Conservation (phyloP, 768 basidiomycete genomes). For the Phanerochaete carnosa region DNA sequence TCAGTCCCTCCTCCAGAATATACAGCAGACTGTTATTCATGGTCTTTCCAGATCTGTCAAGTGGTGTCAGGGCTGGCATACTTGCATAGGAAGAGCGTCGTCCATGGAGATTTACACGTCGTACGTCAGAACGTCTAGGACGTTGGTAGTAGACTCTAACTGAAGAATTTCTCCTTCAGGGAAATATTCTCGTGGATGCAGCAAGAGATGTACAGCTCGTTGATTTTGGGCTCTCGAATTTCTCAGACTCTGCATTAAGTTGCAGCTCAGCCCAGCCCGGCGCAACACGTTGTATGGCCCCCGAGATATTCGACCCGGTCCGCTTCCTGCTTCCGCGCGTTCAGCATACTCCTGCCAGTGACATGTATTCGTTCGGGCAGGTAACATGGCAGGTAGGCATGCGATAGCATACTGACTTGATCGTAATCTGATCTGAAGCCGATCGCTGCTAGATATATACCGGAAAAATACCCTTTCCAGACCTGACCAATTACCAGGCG, state of each 20-base stretch:
- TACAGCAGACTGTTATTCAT: too few relatives aligned
- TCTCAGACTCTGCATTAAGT: not conserved
- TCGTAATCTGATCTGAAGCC: too few relatives aligned
- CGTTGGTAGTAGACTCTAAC: not conserved
- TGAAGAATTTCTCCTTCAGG: not conserved
- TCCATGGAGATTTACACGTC: too few relatives aligned
- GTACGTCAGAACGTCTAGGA: too few relatives aligned
- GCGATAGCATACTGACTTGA: too few relatives aligned
- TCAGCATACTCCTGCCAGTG: not conserved
- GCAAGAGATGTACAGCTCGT: not conserved
- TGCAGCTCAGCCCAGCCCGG: not conserved
- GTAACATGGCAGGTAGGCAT: too few relatives aligned
- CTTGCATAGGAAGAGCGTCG: too few relatives aligned
- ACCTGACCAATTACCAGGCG: not conserved
- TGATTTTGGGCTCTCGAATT: constrained; percentile 7
- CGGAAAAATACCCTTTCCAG: not conserved
- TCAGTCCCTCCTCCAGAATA: too few relatives aligned
- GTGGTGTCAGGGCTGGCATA: too few relatives aligned
- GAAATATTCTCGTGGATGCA: constrained; percentile 12
- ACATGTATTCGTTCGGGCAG: too few relatives aligned
- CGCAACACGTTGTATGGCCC: not conserved
- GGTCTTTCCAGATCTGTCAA: too few relatives aligned
- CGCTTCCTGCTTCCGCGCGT: not conserved
- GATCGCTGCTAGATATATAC: not conserved
- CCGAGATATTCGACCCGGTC: not conserved